Percentiles rank a stretch among this genome's conserved stretches.
These are phyloP conservation scores for Diutina ranongensis DNA, from an alignment of 1,139 yeast species.

Conservation along the genomic window DNA sequence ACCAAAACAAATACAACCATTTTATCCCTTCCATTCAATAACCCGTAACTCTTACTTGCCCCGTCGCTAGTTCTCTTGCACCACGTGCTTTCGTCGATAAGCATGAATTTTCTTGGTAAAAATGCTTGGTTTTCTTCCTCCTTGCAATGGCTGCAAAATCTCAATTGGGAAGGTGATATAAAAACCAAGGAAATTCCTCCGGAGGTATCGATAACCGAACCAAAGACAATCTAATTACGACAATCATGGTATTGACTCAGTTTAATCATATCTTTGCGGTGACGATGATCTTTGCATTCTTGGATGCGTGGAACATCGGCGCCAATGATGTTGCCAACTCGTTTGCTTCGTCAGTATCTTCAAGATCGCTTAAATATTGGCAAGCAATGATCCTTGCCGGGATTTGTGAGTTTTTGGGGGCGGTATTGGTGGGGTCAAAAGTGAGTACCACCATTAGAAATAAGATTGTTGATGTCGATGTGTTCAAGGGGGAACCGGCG, in stretches of 20 bases:
- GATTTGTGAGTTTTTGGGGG: slow-evolving; percentile 61
- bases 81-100: not conserved
- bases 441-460: slow-evolving; percentile 12
- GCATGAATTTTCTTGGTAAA: not conserved
- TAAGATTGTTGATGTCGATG: slow-evolving; percentile 29
- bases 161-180: too few species aligned
- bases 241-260: slow-evolving; percentile 16
- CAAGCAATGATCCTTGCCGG: slow-evolving; percentile 68
- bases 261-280: slow-evolving; percentile 59
- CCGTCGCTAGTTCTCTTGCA: too few species aligned
- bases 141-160: too few species aligned
- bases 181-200: too few species aligned
- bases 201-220: too few species aligned
- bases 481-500: slow-evolving; percentile 47
- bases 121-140: not conserved
- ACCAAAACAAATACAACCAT: too few species aligned
- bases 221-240: too few species aligned
- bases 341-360: slow-evolving; percentile 63
- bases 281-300: slow-evolving; percentile 59
- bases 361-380: slow-evolving; percentile 58
- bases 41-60: not conserved
- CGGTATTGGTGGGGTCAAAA: slow-evolving; percentile 18
- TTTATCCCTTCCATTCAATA: too few species aligned
- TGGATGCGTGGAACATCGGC: slow-evolving; percentile 77
- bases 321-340: slow-evolving; percentile 81